Evolutionary conservation across 2,329 filamentous ascomycete species (phyloP).

Genomic region (Thelonectria olida): DNA sequence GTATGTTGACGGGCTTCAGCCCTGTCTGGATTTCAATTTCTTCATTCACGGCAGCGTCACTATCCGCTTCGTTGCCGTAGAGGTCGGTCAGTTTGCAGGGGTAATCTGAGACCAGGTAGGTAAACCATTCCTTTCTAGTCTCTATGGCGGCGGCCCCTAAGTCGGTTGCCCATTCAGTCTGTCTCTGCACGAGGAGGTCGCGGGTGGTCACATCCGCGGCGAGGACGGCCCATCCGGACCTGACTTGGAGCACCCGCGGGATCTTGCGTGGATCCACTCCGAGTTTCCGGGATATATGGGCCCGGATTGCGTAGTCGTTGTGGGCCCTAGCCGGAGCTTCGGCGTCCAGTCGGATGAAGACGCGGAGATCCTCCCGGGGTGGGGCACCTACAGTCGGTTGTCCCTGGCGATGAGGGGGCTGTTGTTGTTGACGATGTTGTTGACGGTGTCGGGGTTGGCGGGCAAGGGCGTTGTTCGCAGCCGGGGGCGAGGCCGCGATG

Average conservation of each 20-base stretch:
- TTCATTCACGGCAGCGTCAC: no score
- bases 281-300: conserved; percentile 21
- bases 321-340: conserved; percentile 20
- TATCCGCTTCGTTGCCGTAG: not conserved
- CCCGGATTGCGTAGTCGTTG: no score
- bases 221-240: conserved; percentile 20
- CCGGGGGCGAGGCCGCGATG: not conserved
- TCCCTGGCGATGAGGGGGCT: no score
- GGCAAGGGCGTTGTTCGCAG: no score
- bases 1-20: no score
- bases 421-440: no score
- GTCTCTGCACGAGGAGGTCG: no score
- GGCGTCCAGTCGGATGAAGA: conserved; percentile 26
- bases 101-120: conserved; percentile 17
- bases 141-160: no score
- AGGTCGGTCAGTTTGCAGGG: conserved; percentile 18
- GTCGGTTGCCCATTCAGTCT: no score
- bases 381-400: conserved; percentile 18
- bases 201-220: no score
- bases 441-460: no score
- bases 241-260: conserved; percentile 13
- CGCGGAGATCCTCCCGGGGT: conserved; percentile 21
- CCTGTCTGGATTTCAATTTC: no score
- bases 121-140: conserved; percentile 21
- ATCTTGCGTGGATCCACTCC: conserved; percentile 16